These are phyloP conservation scores for Pezizomycotina sp. DNA, from an alignment of 2,329 filamentous ascomycete species.

Conservation along the genomic window DNA sequence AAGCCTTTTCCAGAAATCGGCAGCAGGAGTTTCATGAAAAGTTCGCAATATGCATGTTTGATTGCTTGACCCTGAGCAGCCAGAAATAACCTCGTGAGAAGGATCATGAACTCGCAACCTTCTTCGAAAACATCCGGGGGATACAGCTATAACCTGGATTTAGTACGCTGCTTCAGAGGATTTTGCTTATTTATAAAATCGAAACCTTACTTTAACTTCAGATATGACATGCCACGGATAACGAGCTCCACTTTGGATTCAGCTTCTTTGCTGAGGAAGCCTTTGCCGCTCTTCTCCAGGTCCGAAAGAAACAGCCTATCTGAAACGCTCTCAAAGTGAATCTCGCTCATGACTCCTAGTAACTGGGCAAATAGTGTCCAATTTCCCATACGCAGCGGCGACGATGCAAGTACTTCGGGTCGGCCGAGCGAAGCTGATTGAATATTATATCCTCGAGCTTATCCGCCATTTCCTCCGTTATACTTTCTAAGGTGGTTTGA, in stretches of 20 bases:
- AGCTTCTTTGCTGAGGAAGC: slow-evolving; percentile 55
- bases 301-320: slow-evolving; percentile 60
- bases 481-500: slow-evolving; percentile 65
- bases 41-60: slow-evolving; percentile 87
- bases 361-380: slow-evolving; percentile 90
- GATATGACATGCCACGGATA: slow-evolving; percentile 76
- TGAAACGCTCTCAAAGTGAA: slow-evolving; percentile 73
- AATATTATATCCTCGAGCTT: slow-evolving; percentile 93
- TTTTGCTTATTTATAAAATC: too few species aligned
- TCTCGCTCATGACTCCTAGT: slow-evolving; percentile 87
- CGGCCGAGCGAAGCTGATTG: slow-evolving; percentile 76
- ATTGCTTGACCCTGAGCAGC: slow-evolving; percentile 74
- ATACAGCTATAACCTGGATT: slow-evolving; percentile 31
- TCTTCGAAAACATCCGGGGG: slow-evolving; percentile 64
- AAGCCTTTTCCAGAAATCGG: slow-evolving; percentile 70
- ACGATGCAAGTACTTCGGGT: slow-evolving; percentile 61
- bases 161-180: too few species aligned
- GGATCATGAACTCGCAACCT: slow-evolving; percentile 75
- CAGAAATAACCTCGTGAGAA: slow-evolving; percentile 65
- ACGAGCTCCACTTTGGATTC: slow-evolving; percentile 77
- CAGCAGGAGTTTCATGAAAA: slow-evolving; percentile 70
- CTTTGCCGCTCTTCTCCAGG: slow-evolving; percentile 59
- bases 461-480: slow-evolving; percentile 82
- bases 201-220: slow-evolving; percentile 47
- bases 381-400: slow-evolving; percentile 74